These are phyloP conservation scores for Arthromyces matolae DNA, from an alignment of 768 basidiomycete species.

Conservation along the genomic window DNA sequence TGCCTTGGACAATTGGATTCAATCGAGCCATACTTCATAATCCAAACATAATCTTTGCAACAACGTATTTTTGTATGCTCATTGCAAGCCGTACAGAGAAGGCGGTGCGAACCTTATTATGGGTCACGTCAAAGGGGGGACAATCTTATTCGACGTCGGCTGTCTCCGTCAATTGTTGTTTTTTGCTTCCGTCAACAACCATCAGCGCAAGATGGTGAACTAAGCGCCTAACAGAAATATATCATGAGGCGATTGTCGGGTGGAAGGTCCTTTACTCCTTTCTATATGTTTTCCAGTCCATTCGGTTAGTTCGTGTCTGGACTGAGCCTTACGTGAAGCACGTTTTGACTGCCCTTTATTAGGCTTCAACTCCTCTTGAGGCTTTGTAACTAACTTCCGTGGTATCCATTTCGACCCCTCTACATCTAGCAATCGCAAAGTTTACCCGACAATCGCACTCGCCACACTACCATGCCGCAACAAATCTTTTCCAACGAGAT, in stretches of 20 bases:
- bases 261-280: neutral
- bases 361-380: neutral
- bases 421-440: neutral
- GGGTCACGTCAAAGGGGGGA: neutral
- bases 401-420: neutral
- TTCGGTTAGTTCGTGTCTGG: neutral
- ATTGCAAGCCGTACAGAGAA: neutral
- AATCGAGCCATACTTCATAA: neutral
- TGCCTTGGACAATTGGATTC: neutral
- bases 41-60: no score
- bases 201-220: conserved; percentile 1
- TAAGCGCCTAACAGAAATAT: neutral
- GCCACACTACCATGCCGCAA: conserved; percentile 1
- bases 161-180: conserved; percentile 5
- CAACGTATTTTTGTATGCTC: neutral
- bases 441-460: neutral
- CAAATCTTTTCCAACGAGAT: conserved; percentile 1
- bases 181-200: conserved; percentile 4
- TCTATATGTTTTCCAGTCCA: neutral
- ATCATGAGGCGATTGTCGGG: conserved; percentile 2
- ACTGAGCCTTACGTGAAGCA: conserved; percentile 5
- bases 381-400: neutral
- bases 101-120: neutral
- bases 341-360: conserved; percentile 7
- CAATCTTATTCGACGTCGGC: conserved; percentile 6